phyloP scores from a whole-genome alignment of 441 rosid species.

The Rhodomyrtus psidioides region DNA sequence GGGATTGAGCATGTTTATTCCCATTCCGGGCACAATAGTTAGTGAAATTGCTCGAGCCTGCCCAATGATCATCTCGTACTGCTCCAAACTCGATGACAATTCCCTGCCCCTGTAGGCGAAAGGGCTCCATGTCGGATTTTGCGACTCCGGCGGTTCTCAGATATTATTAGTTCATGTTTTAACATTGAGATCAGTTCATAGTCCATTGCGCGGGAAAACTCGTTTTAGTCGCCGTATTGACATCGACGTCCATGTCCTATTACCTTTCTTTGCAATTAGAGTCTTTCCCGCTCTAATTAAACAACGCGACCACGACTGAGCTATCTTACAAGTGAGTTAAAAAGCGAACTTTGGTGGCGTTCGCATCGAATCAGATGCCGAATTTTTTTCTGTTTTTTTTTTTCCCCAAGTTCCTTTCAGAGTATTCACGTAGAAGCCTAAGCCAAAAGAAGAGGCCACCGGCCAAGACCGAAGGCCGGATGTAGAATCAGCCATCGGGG shows the following conservation, averaged over 20 bases:
- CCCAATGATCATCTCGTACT: neutral
- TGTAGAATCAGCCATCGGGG: neutral
- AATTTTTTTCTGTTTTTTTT: neutral
- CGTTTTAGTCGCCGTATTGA: neutral
- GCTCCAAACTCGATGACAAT: too few relatives aligned
- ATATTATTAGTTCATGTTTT: neutral
- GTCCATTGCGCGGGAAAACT: neutral
- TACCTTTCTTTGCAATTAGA: neutral
- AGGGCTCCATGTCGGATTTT: neutral
- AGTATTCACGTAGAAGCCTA: neutral
- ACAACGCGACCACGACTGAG: neutral
- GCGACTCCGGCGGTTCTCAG: accelerated
- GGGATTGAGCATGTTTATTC: neutral
- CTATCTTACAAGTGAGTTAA: neutral
- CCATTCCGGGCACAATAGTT: neutral
- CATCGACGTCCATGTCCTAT: neutral
- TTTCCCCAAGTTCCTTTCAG: neutral
- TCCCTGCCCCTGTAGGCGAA: neutral
- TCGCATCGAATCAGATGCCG: neutral
- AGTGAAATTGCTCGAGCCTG: neutral
- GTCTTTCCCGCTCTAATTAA: neutral
- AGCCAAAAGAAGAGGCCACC: neutral
- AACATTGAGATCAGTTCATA: neutral
- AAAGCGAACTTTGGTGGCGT: neutral
- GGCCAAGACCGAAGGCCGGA: neutral